Conservation (phyloP, 2,329 filamentous ascomycete genomes). For the Metarhizium guizhouense region DNA sequence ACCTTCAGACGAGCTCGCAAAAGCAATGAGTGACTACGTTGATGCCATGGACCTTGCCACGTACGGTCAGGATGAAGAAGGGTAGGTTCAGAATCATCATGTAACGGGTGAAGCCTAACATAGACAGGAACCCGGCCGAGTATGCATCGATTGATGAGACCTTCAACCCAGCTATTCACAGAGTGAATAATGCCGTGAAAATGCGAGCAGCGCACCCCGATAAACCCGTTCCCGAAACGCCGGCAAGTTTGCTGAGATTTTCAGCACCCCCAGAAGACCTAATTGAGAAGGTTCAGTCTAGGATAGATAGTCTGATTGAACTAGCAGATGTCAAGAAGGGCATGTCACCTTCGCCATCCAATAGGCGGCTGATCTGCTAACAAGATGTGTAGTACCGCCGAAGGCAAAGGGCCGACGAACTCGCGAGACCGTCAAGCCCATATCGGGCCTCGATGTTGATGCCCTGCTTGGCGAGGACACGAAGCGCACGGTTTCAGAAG, state of each 20-base stretch:
- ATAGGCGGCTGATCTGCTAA: neutral
- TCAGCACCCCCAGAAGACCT: slow-evolving; percentile 63
- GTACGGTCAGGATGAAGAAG: slow-evolving; percentile 65
- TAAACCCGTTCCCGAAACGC: slow-evolving; percentile 50
- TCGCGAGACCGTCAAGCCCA: slow-evolving; percentile 65
- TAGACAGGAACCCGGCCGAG: slow-evolving; percentile 43
- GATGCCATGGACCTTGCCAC: slow-evolving; percentile 82
- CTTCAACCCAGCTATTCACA: slow-evolving; percentile 79
- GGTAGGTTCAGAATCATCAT: slow-evolving; percentile 35
- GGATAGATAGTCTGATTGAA: slow-evolving; percentile 56
- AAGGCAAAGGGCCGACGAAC: slow-evolving; percentile 67
- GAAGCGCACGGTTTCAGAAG: slow-evolving; percentile 36
- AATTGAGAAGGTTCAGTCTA: slow-evolving; percentile 43
- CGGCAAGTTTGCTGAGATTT: slow-evolving; percentile 61
- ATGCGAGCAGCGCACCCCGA: slow-evolving; percentile 70
- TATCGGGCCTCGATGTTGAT: slow-evolving; percentile 84
- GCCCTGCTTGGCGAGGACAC: slow-evolving; percentile 57
- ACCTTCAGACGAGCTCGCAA: slow-evolving; percentile 62
- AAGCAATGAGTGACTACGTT: slow-evolving; percentile 85
- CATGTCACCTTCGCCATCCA: slow-evolving; percentile 18
- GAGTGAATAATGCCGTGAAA: slow-evolving; percentile 77
- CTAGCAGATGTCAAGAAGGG: slow-evolving; percentile 78
- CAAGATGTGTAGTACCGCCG: slow-evolving; percentile 52
- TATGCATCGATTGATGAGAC: slow-evolving; percentile 73
- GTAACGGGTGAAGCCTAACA: neutral